Conservation (phyloP, 169 alveolate species). For the Babesia bovis region DNA sequence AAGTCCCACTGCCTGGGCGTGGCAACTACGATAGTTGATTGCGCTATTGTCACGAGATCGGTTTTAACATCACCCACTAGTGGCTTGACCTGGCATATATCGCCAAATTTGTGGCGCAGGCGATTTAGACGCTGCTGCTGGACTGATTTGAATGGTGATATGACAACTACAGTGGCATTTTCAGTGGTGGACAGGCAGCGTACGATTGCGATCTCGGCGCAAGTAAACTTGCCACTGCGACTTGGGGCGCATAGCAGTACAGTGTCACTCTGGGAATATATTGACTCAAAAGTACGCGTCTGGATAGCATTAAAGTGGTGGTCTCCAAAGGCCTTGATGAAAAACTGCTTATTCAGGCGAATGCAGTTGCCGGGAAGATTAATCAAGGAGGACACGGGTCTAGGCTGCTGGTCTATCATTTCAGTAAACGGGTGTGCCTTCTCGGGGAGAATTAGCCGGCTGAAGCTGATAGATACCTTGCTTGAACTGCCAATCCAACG, state of each 20-base stretch:
- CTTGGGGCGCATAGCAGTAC: constrained; percentile 71
- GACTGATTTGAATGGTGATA: constrained; percentile 34
- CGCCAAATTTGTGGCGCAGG: constrained; percentile 51
- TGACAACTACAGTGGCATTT: constrained; percentile 51
- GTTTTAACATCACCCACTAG: constrained; percentile 85
- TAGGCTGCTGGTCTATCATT: constrained; percentile 92
- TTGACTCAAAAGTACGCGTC: constrained; percentile 70
- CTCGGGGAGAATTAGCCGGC: constrained; percentile 84
- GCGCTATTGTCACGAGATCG: constrained; percentile 80
- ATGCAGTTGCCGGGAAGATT: constrained; percentile 39
- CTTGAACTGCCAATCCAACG: constrained; percentile 82
- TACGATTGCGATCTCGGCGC: constrained; percentile 66
- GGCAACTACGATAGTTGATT: constrained; percentile 82
- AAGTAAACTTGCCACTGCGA: constrained; percentile 62
- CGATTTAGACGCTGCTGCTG: constrained; percentile 36
- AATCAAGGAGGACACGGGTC: constrained; percentile 77
- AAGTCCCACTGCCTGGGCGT: constrained; percentile 92
- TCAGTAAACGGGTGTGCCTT: constrained; percentile 94
- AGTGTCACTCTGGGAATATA: constrained; percentile 65
- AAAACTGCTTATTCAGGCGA: constrained; percentile 23
- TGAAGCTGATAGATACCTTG: constrained; percentile 67
- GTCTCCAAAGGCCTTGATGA: constrained; percentile 31
- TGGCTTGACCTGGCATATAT: constrained; percentile 62
- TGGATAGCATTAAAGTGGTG: constrained; percentile 63
- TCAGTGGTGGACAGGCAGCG: constrained; percentile 42